Conservation (phyloP, 2,329 filamentous ascomycete genomes). For the Acephala macrosclerotiorum region DNA sequence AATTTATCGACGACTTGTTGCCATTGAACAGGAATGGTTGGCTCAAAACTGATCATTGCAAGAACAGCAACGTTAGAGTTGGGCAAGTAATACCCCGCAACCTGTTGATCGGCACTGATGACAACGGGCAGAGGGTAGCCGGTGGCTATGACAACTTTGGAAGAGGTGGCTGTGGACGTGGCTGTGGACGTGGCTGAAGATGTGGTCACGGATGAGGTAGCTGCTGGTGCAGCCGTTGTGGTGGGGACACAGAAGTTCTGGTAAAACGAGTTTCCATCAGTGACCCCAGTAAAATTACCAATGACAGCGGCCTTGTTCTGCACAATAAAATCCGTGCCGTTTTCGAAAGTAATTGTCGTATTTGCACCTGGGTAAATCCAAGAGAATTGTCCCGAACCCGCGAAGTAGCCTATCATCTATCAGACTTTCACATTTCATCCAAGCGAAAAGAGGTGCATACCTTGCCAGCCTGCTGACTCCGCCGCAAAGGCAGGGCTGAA, state of each 20-base stretch:
- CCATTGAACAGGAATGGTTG: constrained; percentile 1
- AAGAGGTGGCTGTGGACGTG: not conserved
- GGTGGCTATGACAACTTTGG: not conserved
- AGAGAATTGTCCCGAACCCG: constrained; percentile 4
- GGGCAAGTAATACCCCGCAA: constrained; percentile 3
- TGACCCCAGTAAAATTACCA: constrained; percentile 38
- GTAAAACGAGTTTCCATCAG: constrained; percentile 22
- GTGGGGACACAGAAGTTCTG: constrained; percentile 5
- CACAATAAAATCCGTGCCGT: constrained; percentile 44
- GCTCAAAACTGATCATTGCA: constrained; percentile 10
- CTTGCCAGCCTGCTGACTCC: constrained; percentile 32
- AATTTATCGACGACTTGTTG: constrained; percentile 40
- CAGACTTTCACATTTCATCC: not conserved
- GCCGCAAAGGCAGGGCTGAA: constrained; percentile 42
- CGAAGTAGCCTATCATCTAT: not conserved
- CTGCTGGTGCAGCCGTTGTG: constrained; percentile 1
- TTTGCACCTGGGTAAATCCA: constrained; percentile 47
- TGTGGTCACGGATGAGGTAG: not conserved
- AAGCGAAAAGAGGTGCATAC: constrained; percentile 3
- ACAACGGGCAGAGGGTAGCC: constrained; percentile 5
- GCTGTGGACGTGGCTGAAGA: constrained; percentile 13
- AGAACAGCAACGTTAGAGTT: constrained; percentile 6
- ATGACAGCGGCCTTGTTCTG: constrained; percentile 45
- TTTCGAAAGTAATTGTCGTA: constrained; percentile 47
- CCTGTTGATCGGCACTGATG: constrained; percentile 5